Percentiles rank a stretch among this genome's conserved stretches.
Evolutionary conservation across 2,329 filamentous ascomycete genomes (phyloP).

Genomic region (Dendryphion nanum): DNA sequence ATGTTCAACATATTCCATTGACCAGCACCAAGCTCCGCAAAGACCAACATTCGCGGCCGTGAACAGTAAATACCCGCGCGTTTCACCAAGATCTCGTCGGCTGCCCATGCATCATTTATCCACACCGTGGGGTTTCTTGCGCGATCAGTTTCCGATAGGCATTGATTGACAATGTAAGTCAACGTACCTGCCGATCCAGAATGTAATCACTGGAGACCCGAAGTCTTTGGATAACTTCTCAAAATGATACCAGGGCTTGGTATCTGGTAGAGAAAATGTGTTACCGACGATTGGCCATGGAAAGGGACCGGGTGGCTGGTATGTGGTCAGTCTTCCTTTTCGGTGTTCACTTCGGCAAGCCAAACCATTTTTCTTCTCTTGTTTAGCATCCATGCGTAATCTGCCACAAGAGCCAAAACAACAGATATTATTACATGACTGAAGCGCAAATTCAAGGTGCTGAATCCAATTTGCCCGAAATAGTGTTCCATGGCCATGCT

Average conservation of each 20-base stretch:
- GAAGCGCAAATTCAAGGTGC: too few relatives aligned
- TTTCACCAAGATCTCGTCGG: constrained; percentile 52
- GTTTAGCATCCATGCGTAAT: constrained; percentile 48
- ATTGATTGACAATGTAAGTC: not conserved
- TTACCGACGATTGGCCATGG: constrained; percentile 53
- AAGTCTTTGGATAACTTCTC: constrained; percentile 49
- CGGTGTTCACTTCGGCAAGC: constrained; percentile 2
- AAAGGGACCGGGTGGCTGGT: constrained; percentile 50
- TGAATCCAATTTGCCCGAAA: too few relatives aligned
- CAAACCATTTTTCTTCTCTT: constrained; percentile 43
- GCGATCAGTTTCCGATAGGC: constrained; percentile 40
- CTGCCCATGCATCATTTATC: constrained; percentile 41
- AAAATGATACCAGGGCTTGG: constrained; percentile 56
- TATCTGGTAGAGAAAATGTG: constrained; percentile 50
- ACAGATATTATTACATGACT: too few relatives aligned
- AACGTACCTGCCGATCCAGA: constrained; percentile 43
- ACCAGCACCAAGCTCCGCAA: constrained; percentile 18
- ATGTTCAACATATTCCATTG: constrained; percentile 12
- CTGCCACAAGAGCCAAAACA: constrained; percentile 16
- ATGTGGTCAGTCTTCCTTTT: constrained; percentile 4
- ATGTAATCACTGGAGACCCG: constrained; percentile 48
- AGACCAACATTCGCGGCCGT: constrained; percentile 44
- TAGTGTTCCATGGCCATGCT: too few relatives aligned
- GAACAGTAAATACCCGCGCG: constrained; percentile 48
- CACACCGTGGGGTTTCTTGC: constrained; percentile 19